Evolutionary conservation across 495 filamentous ascomycete genomes (phyloP), one percentile per base, ranked within the genome.

Genomic region (Podospora appendiculata): DNA sequence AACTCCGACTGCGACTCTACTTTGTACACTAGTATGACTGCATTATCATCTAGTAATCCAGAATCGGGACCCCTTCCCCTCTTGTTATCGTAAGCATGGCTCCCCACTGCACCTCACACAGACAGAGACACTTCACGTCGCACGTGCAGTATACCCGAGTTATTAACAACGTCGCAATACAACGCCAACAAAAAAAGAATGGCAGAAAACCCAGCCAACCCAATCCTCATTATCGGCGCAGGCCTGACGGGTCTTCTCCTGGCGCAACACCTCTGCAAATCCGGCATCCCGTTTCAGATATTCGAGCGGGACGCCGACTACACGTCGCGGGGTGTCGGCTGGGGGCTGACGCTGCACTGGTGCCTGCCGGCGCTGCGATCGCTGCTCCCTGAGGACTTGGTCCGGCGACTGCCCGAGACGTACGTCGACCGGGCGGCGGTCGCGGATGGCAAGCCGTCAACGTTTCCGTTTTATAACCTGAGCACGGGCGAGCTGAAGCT

Each of bases 311-410:
- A 84, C 58, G 56, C 68, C 43, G 60, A 64, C 49, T 53, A 74
- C 8, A 53, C 64, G 13, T 68, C 72, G 8, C 74, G 79, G 12
- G 72, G 66, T 12, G 67, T 69, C 12, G 80, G 81, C 52, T 84
- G 81, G 80, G 80, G 79, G 1, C 60, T 84, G 10, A 82, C 82
- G 0, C 69, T 84, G 48, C 78, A 83, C 60, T 82, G 77, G 78
- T 72, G 73, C 32, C 66, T 82, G 10, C 66, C 75, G 10, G 72
- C 72, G 4, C 64, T 83, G 48, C 64, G 72, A 9, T 55, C 68
- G 10, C 58, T 82, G 8, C 67, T 83, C 6, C 80, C 79, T 0
- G 64, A 74, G 3, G 56, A 75, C n/a, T 50, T 81, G 19, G 57
- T 77, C 12, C 53, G 54, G 4, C 69, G 67, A 0, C 65, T 84